phyloP scores from a whole-genome alignment of 495 filamentous ascomycete species.

The Margaritispora aquatica region DNA sequence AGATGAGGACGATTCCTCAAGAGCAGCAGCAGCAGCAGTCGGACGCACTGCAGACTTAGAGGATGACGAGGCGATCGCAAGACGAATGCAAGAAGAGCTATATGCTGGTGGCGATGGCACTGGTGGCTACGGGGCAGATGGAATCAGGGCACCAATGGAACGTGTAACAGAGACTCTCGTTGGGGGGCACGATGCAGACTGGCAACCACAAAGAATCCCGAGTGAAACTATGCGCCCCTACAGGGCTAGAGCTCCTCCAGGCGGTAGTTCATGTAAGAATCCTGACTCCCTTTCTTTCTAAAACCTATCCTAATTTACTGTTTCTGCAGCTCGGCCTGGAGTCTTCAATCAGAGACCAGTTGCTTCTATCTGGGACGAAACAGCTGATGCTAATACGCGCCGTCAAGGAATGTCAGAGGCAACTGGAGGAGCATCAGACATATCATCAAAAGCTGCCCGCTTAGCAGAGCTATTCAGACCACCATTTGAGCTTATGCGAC shows the following conservation, averaged over 20 bases:
- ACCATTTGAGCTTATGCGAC: conserved; percentile 78
- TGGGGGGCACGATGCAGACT: conserved; percentile 60
- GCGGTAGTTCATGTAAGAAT: neutral
- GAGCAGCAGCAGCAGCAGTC: conserved; percentile 13
- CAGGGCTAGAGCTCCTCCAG: conserved; percentile 41
- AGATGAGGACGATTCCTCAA: conserved; percentile 10
- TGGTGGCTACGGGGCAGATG: conserved; percentile 45
- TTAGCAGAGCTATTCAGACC: conserved; percentile 89
- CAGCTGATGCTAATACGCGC: conserved; percentile 30
- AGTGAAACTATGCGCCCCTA: conserved; percentile 62
- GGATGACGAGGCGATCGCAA: conserved; percentile 90
- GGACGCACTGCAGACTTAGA: conserved; percentile 42
- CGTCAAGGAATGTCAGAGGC: conserved; percentile 52
- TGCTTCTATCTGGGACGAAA: conserved; percentile 69
- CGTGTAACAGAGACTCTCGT: conserved; percentile 88
- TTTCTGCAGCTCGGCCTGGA: conserved; percentile 37
- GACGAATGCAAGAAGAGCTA: conserved; percentile 84
- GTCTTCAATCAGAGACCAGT: conserved; percentile 80
- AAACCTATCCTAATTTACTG: neutral
- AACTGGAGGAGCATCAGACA: conserved; percentile 68
- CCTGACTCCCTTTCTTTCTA: neutral
- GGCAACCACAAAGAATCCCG: conserved; percentile 53
- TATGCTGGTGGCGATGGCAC: conserved; percentile 51
- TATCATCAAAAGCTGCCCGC: conserved; percentile 61
- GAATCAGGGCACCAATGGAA: conserved; percentile 83